Evolutionary conservation across 2,329 filamentous ascomycete genomes (phyloP), one percentile per base, ranked within the genome.

Genomic region (Monosporascus sp.): DNA sequence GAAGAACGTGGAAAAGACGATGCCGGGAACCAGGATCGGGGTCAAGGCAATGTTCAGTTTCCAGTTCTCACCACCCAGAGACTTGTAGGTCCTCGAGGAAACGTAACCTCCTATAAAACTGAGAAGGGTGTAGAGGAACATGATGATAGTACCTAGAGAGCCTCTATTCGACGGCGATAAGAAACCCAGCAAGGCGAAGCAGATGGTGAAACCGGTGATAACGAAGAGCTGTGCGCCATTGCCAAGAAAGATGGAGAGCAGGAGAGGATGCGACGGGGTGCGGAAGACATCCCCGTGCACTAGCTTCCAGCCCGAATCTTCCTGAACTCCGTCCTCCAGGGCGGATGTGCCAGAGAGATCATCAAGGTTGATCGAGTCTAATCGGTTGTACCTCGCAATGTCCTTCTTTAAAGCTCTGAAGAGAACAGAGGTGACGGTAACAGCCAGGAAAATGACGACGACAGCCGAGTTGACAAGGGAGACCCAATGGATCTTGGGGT

Each of bases 401-500:
- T 99, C 94, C 77, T 96, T 97, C 71, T 86, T 88, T 54, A 99
- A 76, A 1, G 93, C 91, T 51, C 93, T 84, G 52, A 96, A 78
- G 17, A 99, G 79, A 47, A 97, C 90, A n/a, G 92, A 96, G 71
- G 88, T 87, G 58, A 99, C 94, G 63, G 94, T 96, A 46, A 91
- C 83, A 37, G 93, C 86, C 41, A 97, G 78, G 72, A 97, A 94
- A 48, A 96, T 81, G 49, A 99, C 92, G 57, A 99, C 96, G 45
- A 97, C 85, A 48, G 94, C 89, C 37, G 92, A 97, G 72, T 96
- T 96, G 73, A 97, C 89, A 48, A 99, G 84, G 54, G 92, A 97
- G 76, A 97, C 96, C 94, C 94, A 99, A 71, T 99, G 94, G 63
- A 99, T 97, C 77, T 94, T 95, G 50, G 94, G 92, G 70, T 97